Base-by-base conservation (phyloP, 495 filamentous ascomycete genomes). In the Penicillium pancosmium region DNA sequence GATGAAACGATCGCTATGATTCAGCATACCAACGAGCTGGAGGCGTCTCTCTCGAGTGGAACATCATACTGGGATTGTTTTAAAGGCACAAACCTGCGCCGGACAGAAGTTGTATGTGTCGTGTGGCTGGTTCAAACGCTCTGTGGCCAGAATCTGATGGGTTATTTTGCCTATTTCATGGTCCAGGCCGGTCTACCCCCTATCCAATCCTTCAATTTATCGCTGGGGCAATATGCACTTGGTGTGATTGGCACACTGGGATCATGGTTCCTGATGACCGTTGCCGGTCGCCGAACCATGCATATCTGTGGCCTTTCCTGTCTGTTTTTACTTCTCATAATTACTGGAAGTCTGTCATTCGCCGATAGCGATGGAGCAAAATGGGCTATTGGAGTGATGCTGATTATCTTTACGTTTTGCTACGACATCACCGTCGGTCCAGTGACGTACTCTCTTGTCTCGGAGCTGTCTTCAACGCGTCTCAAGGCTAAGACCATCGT, bases 1-100 rank as follows among this genome's bases (percentile, higher is more conserved):
- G 83, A 88, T 61, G 84, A 90, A 65, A 87, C 86, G 2, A 73
- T 91, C 25, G 81, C 87, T 34, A 88, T 91, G 85, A 91, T 91
- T 79, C 81, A 86, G 21, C 86, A 88, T 63, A 90, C 87, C 6
- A 86, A 85, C 35, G 83, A 85, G 27, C 72, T 90, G 8, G 88
- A 90, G 63, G 75, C 85, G 62, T 82, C 83, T 38, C 79, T 82
- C 35, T 83, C 82, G 10, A 74, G 71, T 25, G 82, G 84, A n/a
- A 82, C 85, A 12, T 79, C 72, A 85, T 48, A 48, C 66, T 65
- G 71, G 59, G 88, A 90, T 64, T 88, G 87, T 73, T 90, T 91
- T 74, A 86, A 82, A 66, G 87, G 87, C 0, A 78, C 80, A 5
- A 84, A 92, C 56, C 76, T 84, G 35, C 81, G 86, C 21, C 84